A percentile compares a stretch with the other conserved stretches of the same genome.
phyloP scores from a whole-genome alignment of 352 stramenopile genomes.

The Pythium inflatum region DNA sequence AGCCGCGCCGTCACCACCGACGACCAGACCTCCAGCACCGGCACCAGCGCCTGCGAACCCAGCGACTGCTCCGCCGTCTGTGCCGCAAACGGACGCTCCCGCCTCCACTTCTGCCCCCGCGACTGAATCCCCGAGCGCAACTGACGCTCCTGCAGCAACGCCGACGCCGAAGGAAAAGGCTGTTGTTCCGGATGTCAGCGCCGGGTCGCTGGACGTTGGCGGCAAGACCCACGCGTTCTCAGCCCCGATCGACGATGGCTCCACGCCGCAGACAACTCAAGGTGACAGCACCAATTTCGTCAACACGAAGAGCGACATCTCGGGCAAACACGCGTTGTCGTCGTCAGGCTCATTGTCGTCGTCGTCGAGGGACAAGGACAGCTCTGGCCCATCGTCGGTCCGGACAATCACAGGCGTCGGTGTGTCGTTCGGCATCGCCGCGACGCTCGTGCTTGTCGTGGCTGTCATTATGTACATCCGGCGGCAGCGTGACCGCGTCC shows the following conservation, averaged over 20 bases:
- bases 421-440: constrained; percentile 15
- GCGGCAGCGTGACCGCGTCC: neutral
- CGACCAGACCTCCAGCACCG: neutral
- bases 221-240: neutral
- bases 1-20: no score
- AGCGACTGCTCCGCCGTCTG: neutral
- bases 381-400: neutral
- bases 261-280: no score
- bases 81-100: no score
- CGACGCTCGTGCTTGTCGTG: constrained; percentile 1
- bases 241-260: no score
- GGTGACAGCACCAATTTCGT: constrained; percentile 2
- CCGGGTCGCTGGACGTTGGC: constrained; percentile 3
- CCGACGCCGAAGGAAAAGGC: neutral
- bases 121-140: neutral
- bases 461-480: constrained; percentile 15
- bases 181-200: neutral
- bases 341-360: neutral
- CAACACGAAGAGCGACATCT: constrained; percentile 11
- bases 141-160: neutral
- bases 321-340: no score
- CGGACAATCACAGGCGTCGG: constrained; percentile 1
- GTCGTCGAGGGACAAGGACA: constrained; percentile 1
- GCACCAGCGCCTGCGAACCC: neutral
- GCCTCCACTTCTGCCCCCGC: no score